phyloP scores from a whole-genome alignment of 805 yeast genomes.

The Sungouiozyma intestinalis region DNA sequence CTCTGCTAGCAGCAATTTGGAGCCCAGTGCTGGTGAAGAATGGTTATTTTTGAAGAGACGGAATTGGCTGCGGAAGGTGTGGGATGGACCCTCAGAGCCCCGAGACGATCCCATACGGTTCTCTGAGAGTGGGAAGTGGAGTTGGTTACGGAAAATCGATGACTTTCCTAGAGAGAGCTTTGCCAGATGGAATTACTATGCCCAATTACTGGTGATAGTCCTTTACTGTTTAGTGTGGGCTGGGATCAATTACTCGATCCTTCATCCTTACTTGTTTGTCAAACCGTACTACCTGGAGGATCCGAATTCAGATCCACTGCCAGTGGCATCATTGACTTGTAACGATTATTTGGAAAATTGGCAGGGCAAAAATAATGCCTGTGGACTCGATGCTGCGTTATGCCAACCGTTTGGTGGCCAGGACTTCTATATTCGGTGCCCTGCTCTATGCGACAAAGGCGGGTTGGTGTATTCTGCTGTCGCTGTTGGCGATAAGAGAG shows the following conservation, averaged over 20 bases:
- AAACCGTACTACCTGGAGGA: constrained; percentile 29
- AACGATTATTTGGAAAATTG: constrained; percentile 37
- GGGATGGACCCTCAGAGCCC: constrained; percentile 48
- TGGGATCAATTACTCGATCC: constrained; percentile 28
- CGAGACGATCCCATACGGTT: constrained; percentile 39
- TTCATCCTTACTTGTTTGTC: constrained; percentile 37
- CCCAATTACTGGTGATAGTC: constrained; percentile 25
- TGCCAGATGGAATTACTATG: constrained; percentile 17
- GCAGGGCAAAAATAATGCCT: constrained; percentile 64
- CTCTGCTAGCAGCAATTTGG: background rate
- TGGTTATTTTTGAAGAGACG: constrained; percentile 14
- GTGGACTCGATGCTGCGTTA: constrained; percentile 60
- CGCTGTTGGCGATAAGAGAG: constrained; percentile 58
- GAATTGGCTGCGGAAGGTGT: constrained; percentile 28
- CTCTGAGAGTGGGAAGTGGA: constrained; percentile 10
- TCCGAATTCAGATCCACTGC: constrained; percentile 14
- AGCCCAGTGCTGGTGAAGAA: constrained; percentile 5
- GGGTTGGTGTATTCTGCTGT: constrained; percentile 67
- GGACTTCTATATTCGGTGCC: constrained; percentile 60
- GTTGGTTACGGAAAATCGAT: constrained; percentile 29
- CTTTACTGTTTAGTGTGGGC: constrained; percentile 41
- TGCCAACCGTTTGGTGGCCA: constrained; percentile 41
- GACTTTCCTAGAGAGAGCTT: constrained; percentile 33
- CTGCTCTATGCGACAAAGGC: constrained; percentile 74
- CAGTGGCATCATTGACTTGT: constrained; percentile 33